Conservation (phyloP, 768 basidiomycete species). For the Tephrocybe sp. region DNA sequence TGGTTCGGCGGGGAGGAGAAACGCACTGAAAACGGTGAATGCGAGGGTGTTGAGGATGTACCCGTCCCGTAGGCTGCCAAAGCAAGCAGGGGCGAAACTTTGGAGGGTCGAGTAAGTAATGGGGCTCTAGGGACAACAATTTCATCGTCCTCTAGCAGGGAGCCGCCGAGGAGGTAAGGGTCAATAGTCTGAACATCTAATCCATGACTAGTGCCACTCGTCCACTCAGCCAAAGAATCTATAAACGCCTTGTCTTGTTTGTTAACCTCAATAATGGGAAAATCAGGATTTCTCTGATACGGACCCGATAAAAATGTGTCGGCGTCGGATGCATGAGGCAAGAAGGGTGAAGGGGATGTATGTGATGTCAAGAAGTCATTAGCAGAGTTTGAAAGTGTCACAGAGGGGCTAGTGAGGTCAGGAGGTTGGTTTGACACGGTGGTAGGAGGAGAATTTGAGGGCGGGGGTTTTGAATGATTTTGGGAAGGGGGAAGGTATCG, state of each 20-base stretch:
- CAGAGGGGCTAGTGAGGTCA: not conserved
- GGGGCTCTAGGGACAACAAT: not conserved
- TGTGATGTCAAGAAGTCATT: not conserved
- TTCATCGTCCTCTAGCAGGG: not conserved
- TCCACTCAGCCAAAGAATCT: not conserved
- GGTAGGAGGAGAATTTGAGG: not conserved
- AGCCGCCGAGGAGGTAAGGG: conserved; percentile 16
- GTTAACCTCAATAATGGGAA: not conserved
- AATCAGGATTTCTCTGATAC: not conserved
- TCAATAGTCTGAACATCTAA: conserved; percentile 12
- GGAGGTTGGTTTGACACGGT: not conserved
- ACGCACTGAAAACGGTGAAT: not conserved
- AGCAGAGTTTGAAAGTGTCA: not conserved
- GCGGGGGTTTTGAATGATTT: not conserved
- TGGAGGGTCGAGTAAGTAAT: not conserved
- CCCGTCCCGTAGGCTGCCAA: not conserved
- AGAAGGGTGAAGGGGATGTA: conserved; percentile 4
- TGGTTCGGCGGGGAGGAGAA: not conserved
- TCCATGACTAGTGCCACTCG: not conserved
- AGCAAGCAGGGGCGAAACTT: not conserved
- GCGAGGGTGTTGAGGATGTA: not conserved
- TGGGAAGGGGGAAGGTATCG: not conserved
- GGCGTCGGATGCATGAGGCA: not conserved
- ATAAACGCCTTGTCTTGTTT: not conserved
- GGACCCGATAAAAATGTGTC: conserved; percentile 4